Evolutionary conservation across 805 yeast genomes (phyloP), one percentile per base, ranked within the genome.

Genomic region (Kuraishia hungarica): DNA sequence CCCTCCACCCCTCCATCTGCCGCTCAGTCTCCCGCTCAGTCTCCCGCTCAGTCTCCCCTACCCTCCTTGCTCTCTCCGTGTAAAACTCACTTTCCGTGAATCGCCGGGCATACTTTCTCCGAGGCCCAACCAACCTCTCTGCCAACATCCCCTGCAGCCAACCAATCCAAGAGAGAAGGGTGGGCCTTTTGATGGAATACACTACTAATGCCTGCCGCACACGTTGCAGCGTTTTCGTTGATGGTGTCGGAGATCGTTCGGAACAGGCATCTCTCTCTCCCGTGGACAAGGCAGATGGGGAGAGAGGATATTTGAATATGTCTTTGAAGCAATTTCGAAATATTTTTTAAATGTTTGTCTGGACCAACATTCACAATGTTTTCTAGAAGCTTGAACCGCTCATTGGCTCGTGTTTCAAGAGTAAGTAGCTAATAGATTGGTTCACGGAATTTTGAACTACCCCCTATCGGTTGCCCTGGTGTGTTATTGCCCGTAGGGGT

Each of bases 371-470:
- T 17, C 43, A 35, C 43, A 35, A 57, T 57, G 59, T 53, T 57
- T 47, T 54, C 58, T 5, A 57, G 53, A 54, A 47, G 20, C 29
- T 48, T 50, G 47, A 55, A 53, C 51, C 56, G 55, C 51, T 51
- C 56, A 29, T 51, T 55, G 56, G 49, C 53, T 35, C 53, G 51
- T 51, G 52, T 53, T 23, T 53, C 48, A 51, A 57, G 53, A 46
- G 57, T 53, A 51, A 23, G 55, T 54, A 48, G 10, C 21, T 7
- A 2, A 26, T 29, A 6, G 10, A 20, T 28, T 5, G 3, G 24
- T 4, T 7, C 50, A 20, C 53, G 26, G 47, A 26, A 10, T 5
- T 10, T 26, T 6, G 5, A 26, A 26, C n/a, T 26, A 26, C 29
- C 29, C 5, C 10, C 5, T 26, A 5, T 6, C 10, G 29, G 29